These are phyloP conservation scores for Penicillium sp. DNA, from an alignment of 2,329 filamentous ascomycete genomes.

Conservation along the genomic window DNA sequence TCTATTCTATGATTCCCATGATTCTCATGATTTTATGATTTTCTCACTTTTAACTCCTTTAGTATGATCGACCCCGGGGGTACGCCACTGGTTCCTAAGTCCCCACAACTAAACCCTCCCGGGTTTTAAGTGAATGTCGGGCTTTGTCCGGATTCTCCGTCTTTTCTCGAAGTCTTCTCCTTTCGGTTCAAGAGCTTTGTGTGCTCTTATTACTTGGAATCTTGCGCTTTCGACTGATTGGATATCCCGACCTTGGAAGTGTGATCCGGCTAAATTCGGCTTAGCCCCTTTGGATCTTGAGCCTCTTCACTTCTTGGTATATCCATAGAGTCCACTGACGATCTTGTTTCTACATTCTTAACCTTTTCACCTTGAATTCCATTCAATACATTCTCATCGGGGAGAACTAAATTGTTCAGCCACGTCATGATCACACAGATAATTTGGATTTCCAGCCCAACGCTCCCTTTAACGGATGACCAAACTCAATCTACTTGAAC, in stretches of 20 bases:
- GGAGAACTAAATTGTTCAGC: conserved; percentile 10
- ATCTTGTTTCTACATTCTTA: neutral
- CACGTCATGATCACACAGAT: conserved; percentile 7
- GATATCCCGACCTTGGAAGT: neutral
- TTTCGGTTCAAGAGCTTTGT: neutral
- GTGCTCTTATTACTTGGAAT: neutral
- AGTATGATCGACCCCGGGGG: conserved; percentile 6
- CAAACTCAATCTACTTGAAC: conserved; percentile 33
- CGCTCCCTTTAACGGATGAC: conserved; percentile 30
- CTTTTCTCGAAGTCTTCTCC: neutral
- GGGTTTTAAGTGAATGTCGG: neutral
- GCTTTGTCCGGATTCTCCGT: neutral
- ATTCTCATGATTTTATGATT: too few relatives aligned
- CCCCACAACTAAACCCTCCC: conserved; percentile 1
- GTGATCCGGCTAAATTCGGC: neutral
- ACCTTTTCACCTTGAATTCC: neutral
- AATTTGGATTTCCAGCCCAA: conserved; percentile 7
- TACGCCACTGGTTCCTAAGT: neutral
- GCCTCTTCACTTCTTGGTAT: neutral
- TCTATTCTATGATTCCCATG: neutral
- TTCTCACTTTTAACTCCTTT: neutral
- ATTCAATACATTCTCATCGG: neutral
- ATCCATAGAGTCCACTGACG: neutral
- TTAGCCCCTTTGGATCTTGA: conserved; percentile 2
- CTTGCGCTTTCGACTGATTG: neutral